Base-by-base conservation (phyloP, 2,329 filamentous ascomycete genomes). In the Fusarium sambucinum region DNA sequence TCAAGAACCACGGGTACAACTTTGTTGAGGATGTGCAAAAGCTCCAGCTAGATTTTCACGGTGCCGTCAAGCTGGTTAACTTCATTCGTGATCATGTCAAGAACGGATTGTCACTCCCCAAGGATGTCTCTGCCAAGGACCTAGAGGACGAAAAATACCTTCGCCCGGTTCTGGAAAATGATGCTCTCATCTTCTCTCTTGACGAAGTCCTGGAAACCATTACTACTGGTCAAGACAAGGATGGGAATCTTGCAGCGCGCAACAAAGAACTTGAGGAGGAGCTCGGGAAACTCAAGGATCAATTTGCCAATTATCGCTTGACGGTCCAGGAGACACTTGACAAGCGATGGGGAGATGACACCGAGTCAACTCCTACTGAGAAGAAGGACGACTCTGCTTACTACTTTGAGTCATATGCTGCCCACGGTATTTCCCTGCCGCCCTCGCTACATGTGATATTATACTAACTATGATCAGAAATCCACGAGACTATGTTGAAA, bases 401-500 rank as follows among this genome's bases (percentile, higher is more conserved):
- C 65, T 87, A 87, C 73, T 86, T 85, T 75, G 84, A 94, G 86
- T 87, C 88, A 19, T 90, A 87, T 69, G 85, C 86, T 12, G 80
- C 83, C 59, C 83, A 84, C 63, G 89, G 90, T 91, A 79, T 23
- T 66, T 45, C 83, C 72, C 41, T 23, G 23, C 16, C 19, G 30
- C 40, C 10, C 27, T 16, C 17, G 11, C 25, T 17, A 10, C 21
- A 16, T 59, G 29, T 41, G 35, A 27, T 51, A n/a, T 16, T 16
- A 17, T 25, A 23, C 51, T 68, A 19, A 68, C 52, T 23, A 25
- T 21, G 17, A 4, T 35, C 30, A 92, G 92, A 93, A 59, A 97
- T 98, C 57, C 94, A 98, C 78, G 93, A 97, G 77, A 94, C 92
- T 10, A 98, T 98, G 94, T 86, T 98, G 66, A 97, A 97, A 78